Evolutionary conservation across 352 stramenopile genomes (phyloP).

Genomic region (Globisporangium camurandrum): DNA sequence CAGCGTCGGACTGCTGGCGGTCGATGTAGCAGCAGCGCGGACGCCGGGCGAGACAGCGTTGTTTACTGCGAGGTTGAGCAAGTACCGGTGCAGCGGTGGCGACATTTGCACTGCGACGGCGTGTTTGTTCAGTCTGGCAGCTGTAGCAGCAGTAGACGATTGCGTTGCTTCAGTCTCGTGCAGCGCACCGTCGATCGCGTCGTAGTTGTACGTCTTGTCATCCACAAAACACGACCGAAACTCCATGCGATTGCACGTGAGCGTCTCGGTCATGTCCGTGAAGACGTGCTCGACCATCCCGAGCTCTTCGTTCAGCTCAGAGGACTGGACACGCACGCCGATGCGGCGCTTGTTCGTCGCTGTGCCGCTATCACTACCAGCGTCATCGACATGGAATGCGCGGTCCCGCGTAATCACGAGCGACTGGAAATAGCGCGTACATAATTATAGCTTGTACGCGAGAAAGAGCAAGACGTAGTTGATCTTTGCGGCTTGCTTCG

Average conservation of each 20-base stretch:
- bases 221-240: slow-evolving; percentile 91
- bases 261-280: slow-evolving; percentile 90
- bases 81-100: slow-evolving; percentile 25
- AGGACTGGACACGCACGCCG: slow-evolving; percentile 67
- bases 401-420: slow-evolving; percentile 57
- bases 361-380: not conserved
- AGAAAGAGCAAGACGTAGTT: slow-evolving; percentile 52
- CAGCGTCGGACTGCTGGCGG: slow-evolving; percentile 3
- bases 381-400: slow-evolving; percentile 45
- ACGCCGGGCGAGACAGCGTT: slow-evolving; percentile 40
- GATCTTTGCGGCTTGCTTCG: slow-evolving; percentile 21
- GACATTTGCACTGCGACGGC: slow-evolving; percentile 11
- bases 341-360: slow-evolving; percentile 33
- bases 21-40: not conserved
- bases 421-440: slow-evolving; percentile 78
- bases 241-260: slow-evolving; percentile 91
- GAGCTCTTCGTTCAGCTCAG: slow-evolving; percentile 88
- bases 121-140: not conserved
- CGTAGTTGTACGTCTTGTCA: slow-evolving; percentile 47
- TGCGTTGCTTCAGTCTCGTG: slow-evolving; percentile 12
- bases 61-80: slow-evolving; percentile 54
- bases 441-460: slow-evolving; percentile 88
- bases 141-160: not conserved
- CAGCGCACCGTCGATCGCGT: slow-evolving; percentile 19
- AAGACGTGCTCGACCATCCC: slow-evolving; percentile 97